phyloP scores from a whole-genome alignment of 768 basidiomycete species.

The Filobasidium wieringae region DNA sequence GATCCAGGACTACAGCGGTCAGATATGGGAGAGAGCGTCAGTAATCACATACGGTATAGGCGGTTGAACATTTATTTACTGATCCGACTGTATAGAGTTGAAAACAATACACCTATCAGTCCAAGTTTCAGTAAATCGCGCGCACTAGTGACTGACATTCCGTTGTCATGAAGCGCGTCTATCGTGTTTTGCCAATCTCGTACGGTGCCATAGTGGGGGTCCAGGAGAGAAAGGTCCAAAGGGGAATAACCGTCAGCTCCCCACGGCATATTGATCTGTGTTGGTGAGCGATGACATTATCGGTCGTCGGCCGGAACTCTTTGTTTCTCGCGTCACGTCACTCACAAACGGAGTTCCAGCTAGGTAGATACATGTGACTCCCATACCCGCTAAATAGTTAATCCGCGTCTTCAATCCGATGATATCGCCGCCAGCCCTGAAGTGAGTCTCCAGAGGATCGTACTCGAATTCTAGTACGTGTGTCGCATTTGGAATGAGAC shows the following conservation, averaged over 20 bases:
- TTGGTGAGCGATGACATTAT: too few species aligned
- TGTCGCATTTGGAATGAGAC: too few species aligned
- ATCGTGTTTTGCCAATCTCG: constrained; percentile 65
- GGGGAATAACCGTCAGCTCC: constrained; percentile 93
- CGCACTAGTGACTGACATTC: constrained; percentile 84
- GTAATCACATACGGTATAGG: too few species aligned
- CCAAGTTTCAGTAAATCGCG: too few species aligned
- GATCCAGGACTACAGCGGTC: too few species aligned
- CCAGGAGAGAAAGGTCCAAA: constrained; percentile 75
- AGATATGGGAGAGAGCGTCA: too few species aligned
- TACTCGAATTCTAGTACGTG: constrained; percentile 70
- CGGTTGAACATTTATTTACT: too few species aligned
- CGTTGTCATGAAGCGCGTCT: constrained; percentile 61
- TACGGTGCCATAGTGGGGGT: constrained; percentile 84
- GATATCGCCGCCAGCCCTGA: constrained; percentile 80
- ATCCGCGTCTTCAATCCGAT: constrained; percentile 59
- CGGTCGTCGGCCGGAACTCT: too few species aligned
- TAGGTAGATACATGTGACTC: constrained; percentile 69
- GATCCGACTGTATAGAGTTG: too few species aligned
- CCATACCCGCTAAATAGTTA: constrained; percentile 86
- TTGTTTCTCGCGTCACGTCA: too few species aligned
- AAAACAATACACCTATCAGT: too few species aligned
- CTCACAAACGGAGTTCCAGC: constrained; percentile 89
- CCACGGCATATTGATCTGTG: constrained; percentile 91
- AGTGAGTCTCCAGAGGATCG: constrained; percentile 77